Evolutionary conservation across 208 protist genomes (phyloP), one percentile per base, ranked within the genome.

Genomic region (Leptomonas seymouri): DNA sequence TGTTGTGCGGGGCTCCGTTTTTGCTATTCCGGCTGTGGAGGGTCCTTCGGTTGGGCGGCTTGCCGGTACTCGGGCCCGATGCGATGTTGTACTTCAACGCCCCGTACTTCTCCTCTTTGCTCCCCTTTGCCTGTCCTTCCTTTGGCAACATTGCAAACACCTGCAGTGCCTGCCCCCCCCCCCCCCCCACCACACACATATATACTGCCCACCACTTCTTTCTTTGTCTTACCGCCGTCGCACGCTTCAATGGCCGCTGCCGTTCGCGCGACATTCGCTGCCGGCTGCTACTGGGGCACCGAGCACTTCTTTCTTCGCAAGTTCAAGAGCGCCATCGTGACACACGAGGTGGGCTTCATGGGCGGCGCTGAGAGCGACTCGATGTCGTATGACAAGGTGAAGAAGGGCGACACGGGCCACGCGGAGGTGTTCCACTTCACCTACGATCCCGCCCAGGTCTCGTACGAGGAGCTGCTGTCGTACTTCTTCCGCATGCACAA

Each of bases 401-500:
- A 97, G 80, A 89, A 79, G 25, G 97, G 96, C 60, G 67, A 57
- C 44, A 98, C 97, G 11, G 95, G 95, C 36, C 97, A 99, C 76
- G 96, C 96, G 3, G 97, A 99, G 81, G 97, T 97, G 15, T 84
- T 99, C 1, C 81, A 97, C 63, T 75, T 97, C 60, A 87, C 67
- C 25, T 97, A 90, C 66, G 84, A 99, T 61, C 78, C 91, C 23
- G 36, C 54, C 12, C 89, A 95, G 71, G 77, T 98, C 0, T 82
- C 79, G 14, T 99, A 93, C 76, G 69, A 80, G 18, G 74, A 95
- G 9, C 73, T 99, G n/a, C 60, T 98, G 2, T 76, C 89, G 23
- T 90, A 93, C 72, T 98, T 99, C 67, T 99, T 97, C 67, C 77
- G 84, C 56, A 96, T 94, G 61, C 97, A 99, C 79, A 97, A 99